Evolutionary conservation across 495 filamentous ascomycete genomes (phyloP).

Genomic region (Elasticomyces elasticus): DNA sequence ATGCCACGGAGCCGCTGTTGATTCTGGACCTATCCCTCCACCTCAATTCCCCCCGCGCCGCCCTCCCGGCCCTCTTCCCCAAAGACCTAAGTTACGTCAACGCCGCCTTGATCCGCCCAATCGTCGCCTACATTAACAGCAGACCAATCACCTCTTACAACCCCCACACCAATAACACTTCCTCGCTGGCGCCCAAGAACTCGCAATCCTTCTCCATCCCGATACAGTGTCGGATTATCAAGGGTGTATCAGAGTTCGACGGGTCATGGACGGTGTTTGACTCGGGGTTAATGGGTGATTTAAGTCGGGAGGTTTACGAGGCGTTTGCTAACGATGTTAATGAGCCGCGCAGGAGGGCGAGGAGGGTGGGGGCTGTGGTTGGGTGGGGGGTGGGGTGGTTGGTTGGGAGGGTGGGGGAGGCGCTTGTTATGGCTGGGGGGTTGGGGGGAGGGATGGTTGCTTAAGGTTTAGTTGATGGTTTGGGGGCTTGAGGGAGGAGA

Average conservation of each 20-base stretch:
- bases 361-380: conserved; percentile 89
- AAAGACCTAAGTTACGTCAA: conserved; percentile 88
- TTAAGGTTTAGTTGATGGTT: neutral
- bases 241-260: conserved; percentile 78
- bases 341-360: conserved; percentile 71
- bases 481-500: neutral
- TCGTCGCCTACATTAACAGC: conserved; percentile 99
- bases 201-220: too few species aligned
- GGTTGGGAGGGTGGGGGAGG: conserved; percentile 87
- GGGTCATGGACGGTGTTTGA: conserved; percentile 94
- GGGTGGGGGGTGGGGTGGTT: conserved; percentile 84
- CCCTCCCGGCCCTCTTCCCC: conserved; percentile 86
- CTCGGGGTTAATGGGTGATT: conserved; percentile 87
- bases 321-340: conserved; percentile 84
- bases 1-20: conserved; percentile 48
- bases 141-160: too few species aligned
- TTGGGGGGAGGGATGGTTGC: neutral
- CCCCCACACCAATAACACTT: too few species aligned
- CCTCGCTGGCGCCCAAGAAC: too few species aligned
- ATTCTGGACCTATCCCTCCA: conserved; percentile 84
- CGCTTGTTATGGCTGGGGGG: conserved; percentile 49
- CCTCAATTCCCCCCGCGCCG: conserved; percentile 83
- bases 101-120: conserved; percentile 85
- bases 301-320: conserved; percentile 86
- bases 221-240: conserved; percentile 86